phyloP scores from a whole-genome alignment of 345 rosid genomes.

The Hibiscus tridactylites region DNA sequence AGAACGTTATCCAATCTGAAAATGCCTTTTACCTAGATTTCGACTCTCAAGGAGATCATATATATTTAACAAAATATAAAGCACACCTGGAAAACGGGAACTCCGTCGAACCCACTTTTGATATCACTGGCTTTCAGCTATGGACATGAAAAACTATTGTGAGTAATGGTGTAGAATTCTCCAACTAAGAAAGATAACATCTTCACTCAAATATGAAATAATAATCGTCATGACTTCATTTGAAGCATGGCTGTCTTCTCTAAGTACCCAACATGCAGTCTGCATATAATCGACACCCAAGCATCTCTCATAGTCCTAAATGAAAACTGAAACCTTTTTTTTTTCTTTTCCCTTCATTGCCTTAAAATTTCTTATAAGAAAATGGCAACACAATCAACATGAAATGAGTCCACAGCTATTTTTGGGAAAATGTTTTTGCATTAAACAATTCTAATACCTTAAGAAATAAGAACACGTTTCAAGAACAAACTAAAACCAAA shows the following conservation, averaged over 20 bases:
- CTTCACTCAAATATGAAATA: background rate
- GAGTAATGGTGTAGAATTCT: background rate
- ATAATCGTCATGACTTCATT: background rate
- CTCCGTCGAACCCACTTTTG: constrained; percentile 79
- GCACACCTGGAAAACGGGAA: constrained; percentile 90
- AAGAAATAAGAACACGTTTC: background rate
- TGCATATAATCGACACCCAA: background rate
- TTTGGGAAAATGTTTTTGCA: background rate
- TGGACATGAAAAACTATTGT: constrained; percentile 12
- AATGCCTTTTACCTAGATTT: background rate
- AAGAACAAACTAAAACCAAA: background rate
- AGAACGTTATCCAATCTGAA: background rate
- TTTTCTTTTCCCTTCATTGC: background rate
- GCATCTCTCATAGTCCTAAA: background rate
- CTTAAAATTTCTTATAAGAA: background rate
- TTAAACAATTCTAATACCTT: background rate
- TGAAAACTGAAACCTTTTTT: background rate
- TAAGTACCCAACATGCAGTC: background rate
- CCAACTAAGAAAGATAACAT: background rate
- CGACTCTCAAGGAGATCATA: background rate
- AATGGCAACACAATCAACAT: background rate
- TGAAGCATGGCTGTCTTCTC: background rate
- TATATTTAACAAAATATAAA: background rate
- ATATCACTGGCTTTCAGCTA: constrained; percentile 56
- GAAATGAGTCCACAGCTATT: background rate